phyloP scores from a whole-genome alignment of 2,329 filamentous ascomycete genomes.

The Thermomyces lanuginosus region DNA sequence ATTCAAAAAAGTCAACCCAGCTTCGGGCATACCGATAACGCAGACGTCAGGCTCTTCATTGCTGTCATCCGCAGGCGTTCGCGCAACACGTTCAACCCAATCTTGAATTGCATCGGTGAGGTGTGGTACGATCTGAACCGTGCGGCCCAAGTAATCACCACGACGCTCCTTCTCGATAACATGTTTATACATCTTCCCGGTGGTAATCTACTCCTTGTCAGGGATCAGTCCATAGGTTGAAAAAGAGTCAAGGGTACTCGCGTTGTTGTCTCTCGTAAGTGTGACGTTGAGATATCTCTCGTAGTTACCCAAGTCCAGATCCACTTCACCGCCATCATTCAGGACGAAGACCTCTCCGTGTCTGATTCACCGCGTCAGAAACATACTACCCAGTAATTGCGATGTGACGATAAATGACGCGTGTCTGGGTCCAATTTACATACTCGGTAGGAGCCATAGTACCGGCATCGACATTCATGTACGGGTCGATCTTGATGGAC shows the following conservation, averaged over 20 bases:
- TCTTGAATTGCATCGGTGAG: constrained; percentile 83
- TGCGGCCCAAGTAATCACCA: constrained; percentile 72
- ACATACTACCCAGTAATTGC: constrained; percentile 4
- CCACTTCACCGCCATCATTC: constrained; percentile 63
- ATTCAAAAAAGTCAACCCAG: constrained; percentile 36
- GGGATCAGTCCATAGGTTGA: neutral
- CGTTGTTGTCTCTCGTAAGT: constrained; percentile 70
- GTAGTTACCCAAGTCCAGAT: constrained; percentile 61
- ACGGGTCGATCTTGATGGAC: constrained; percentile 55
- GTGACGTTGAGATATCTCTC: constrained; percentile 69
- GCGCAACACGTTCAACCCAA: constrained; percentile 76
- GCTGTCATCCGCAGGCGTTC: constrained; percentile 72
- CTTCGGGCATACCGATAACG: constrained; percentile 39
- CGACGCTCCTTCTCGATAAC: constrained; percentile 61
- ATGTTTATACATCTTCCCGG: constrained; percentile 84
- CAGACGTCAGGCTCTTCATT: constrained; percentile 76
- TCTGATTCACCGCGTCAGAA: constrained; percentile 23
- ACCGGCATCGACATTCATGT: constrained; percentile 62
- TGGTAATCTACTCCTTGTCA: constrained; percentile 47
- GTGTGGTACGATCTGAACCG: constrained; percentile 53
- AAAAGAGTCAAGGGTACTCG: neutral
- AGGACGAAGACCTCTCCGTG: constrained; percentile 85
- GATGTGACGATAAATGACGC: neutral
- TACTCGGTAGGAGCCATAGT: constrained; percentile 45
- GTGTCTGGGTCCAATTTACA: neutral